Conservation (phyloP, 768 basidiomycete genomes). For the Galerina marginata region DNA sequence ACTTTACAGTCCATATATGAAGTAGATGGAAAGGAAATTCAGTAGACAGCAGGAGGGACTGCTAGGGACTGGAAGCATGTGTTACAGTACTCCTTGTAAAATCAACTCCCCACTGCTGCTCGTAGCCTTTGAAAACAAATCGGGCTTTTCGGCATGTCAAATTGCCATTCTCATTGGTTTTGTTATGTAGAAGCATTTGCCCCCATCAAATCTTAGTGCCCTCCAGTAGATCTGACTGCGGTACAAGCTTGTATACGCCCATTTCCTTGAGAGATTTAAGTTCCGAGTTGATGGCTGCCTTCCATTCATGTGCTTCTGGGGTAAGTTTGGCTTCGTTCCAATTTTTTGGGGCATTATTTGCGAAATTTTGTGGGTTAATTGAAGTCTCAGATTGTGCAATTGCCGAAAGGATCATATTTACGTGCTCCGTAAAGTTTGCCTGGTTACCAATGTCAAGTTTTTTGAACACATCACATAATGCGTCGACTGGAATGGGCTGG, state of each 20-base stretch:
- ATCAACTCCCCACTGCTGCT: slow-evolving; percentile 45
- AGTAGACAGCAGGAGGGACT: too few species aligned
- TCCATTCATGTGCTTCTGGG: not conserved
- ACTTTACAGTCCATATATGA: too few species aligned
- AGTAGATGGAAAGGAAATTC: too few species aligned
- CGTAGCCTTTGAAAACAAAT: slow-evolving; percentile 36
- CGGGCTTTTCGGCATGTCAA: not conserved
- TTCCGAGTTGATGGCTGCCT: not conserved
- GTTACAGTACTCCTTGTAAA: too few species aligned
- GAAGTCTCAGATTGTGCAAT: not conserved
- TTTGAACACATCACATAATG: not conserved
- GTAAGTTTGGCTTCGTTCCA: not conserved
- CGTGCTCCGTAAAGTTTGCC: not conserved
- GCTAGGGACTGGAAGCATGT: too few species aligned
- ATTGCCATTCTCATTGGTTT: not conserved
- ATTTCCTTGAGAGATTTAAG: not conserved
- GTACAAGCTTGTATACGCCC: not conserved
- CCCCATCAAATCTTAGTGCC: not conserved
- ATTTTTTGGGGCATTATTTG: not conserved
- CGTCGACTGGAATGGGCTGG: not conserved
- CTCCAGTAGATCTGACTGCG: not conserved
- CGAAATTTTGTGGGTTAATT: not conserved
- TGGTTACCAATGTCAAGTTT: not conserved
- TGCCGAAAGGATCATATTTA: not conserved
- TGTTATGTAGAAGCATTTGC: not conserved